Evolutionary conservation across 2,329 filamentous ascomycete genomes (phyloP).

Genomic region (Xylariomycetidae sp.): DNA sequence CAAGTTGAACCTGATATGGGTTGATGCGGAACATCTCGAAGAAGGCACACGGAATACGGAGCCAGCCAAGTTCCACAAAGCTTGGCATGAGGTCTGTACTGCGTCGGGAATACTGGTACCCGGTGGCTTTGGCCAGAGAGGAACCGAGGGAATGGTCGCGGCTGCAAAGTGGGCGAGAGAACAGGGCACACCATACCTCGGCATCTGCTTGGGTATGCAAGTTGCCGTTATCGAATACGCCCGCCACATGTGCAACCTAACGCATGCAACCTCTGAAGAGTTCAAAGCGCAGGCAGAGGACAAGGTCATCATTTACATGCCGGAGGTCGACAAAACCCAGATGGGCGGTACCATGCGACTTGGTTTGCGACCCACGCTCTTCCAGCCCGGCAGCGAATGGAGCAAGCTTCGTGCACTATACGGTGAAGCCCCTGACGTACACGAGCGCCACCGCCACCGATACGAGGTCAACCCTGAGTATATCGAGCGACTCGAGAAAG

Average conservation of each 20-base stretch:
- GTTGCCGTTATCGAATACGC: conserved; percentile 88
- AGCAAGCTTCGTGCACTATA: conserved; percentile 73
- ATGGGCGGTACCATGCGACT: conserved; percentile 86
- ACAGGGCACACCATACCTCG: conserved; percentile 76
- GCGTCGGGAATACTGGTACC: conserved; percentile 65
- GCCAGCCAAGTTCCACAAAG: conserved; percentile 74
- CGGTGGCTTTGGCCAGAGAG: conserved; percentile 75
- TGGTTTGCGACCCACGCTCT: conserved; percentile 68
- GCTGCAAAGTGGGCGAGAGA: conserved; percentile 84
- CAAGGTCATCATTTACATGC: conserved; percentile 85
- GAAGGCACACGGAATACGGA: conserved; percentile 53
- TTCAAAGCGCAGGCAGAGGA: conserved; percentile 54
- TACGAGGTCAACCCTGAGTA: conserved; percentile 87
- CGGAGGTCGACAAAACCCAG: conserved; percentile 49
- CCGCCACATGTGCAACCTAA: conserved; percentile 65
- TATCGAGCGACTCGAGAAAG: conserved; percentile 62
- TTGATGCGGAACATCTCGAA: conserved; percentile 84
- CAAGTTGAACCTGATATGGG: conserved; percentile 76
- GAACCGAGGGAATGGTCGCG: conserved; percentile 84
- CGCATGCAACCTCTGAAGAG: conserved; percentile 52
- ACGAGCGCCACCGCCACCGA: conserved; percentile 80
- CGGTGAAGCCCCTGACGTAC: conserved; percentile 48
- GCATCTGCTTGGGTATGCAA: conserved; percentile 91
- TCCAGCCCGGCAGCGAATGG: conserved; percentile 74
- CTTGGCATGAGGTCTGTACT: conserved; percentile 75